These are phyloP conservation scores for Aspergillus incahuasiensis DNA, from an alignment of 495 filamentous ascomycete genomes.

Conservation along the genomic window DNA sequence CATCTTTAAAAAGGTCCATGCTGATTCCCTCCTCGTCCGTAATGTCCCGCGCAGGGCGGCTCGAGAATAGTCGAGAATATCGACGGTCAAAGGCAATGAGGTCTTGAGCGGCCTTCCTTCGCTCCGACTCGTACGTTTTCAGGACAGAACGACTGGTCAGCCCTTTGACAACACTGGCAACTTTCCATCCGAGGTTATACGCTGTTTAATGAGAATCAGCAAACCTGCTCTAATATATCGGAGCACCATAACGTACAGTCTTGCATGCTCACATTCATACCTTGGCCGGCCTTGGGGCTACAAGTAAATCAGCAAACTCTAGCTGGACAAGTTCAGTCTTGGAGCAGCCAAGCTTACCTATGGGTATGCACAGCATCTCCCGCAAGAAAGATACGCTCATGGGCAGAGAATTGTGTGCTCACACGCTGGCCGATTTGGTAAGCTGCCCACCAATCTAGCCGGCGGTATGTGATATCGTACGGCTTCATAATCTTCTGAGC, in stretches of 20 bases:
- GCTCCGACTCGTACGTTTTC: constrained; percentile 58
- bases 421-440: constrained; percentile 41
- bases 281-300: constrained; percentile 39
- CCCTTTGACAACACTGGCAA: constrained; percentile 56
- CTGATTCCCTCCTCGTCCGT: constrained; percentile 41
- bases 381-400: constrained; percentile 67
- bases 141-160: constrained; percentile 53
- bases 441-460: constrained; percentile 58
- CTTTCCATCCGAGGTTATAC: constrained; percentile 75
- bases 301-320: too few species aligned
- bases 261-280: constrained; percentile 81
- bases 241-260: constrained; percentile 34
- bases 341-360: too few species aligned
- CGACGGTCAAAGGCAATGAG: constrained; percentile 60
- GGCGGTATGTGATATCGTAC: constrained; percentile 47
- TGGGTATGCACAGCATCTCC: constrained; percentile 84
- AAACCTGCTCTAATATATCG: background rate
- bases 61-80: constrained; percentile 40
- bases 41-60: constrained; percentile 28
- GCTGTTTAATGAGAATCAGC: constrained; percentile 21
- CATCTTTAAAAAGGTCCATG: constrained; percentile 45
- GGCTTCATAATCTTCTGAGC: constrained; percentile 58
- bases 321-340: constrained; percentile 7
- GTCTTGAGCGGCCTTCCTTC: constrained; percentile 55
- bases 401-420: constrained; percentile 49